Conservation (phyloP, 2,329 filamentous ascomycete species). For the Penicillium sp. region DNA sequence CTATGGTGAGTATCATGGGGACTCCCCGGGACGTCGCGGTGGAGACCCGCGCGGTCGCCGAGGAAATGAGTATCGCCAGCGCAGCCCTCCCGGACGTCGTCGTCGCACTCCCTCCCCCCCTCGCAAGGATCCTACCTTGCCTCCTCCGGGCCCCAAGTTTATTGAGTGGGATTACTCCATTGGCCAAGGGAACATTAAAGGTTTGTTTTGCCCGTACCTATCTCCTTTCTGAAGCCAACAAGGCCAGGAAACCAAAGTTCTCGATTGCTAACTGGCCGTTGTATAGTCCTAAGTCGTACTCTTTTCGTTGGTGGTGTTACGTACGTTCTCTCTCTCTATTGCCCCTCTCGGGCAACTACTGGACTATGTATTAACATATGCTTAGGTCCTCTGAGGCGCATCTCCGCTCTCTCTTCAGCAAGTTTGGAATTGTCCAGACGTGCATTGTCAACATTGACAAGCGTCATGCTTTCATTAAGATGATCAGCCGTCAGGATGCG, state of each 20-base stretch:
- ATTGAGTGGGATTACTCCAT: slow-evolving; percentile 69
- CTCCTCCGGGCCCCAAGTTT: slow-evolving; percentile 57
- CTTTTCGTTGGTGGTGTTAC: slow-evolving; percentile 94
- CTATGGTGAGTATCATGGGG: slow-evolving; percentile 63
- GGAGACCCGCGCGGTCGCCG: slow-evolving; percentile 47
- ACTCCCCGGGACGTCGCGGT: slow-evolving; percentile 57
- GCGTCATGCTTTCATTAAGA: slow-evolving; percentile 97
- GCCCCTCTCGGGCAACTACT: too few species aligned
- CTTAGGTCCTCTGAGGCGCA: slow-evolving; percentile 73
- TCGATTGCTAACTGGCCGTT: too few species aligned
- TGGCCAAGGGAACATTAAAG: slow-evolving; percentile 69
- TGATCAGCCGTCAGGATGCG: slow-evolving; percentile 82
- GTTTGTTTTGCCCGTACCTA: too few species aligned
- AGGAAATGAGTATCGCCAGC: slow-evolving; percentile 70
- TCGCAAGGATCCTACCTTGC: slow-evolving; percentile 36
- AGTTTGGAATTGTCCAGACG: slow-evolving; percentile 82
- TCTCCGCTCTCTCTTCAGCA: slow-evolving; percentile 68
- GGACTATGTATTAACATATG: too few species aligned
- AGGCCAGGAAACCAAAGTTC: too few species aligned
- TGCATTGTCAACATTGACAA: slow-evolving; percentile 98
- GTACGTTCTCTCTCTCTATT: too few species aligned
- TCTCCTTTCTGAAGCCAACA: too few species aligned
- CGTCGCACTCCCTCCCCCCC: slow-evolving; percentile 55
- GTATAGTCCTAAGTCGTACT: slow-evolving; percentile 87
- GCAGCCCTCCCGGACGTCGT: slow-evolving; percentile 62